These are phyloP conservation scores for Ailanthus altissimus DNA, from an alignment of 345 rosid species.

Conservation along the genomic window DNA sequence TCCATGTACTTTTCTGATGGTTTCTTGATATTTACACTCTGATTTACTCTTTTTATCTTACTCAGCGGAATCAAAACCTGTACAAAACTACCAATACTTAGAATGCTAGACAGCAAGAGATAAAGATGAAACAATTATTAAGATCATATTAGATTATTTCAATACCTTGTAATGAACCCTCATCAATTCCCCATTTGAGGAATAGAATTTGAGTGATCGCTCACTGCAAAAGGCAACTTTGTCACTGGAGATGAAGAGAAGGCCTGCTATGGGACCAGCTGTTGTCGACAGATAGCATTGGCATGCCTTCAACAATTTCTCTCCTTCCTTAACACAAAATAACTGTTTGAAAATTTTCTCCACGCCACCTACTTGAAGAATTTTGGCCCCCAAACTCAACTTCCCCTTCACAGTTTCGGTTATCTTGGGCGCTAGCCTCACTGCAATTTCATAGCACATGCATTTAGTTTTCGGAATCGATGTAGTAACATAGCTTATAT, in stretches of 20 bases:
- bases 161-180: slow-evolving; percentile 44
- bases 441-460: slow-evolving; percentile 27
- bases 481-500: neutral
- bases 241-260: slow-evolving; percentile 47
- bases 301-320: slow-evolving; percentile 44
- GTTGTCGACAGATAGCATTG: slow-evolving; percentile 56
- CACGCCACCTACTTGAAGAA: slow-evolving; percentile 47
- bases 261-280: slow-evolving; percentile 53
- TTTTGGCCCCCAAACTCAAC: slow-evolving; percentile 46
- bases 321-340: slow-evolving; percentile 39
- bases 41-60: slow-evolving; percentile 57
- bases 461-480: neutral
- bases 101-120: neutral
- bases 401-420: slow-evolving; percentile 51
- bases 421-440: slow-evolving; percentile 41
- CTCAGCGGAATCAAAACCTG: slow-evolving; percentile 59
- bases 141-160: no score
- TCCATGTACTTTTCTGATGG: slow-evolving; percentile 76
- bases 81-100: neutral
- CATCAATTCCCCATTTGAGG: slow-evolving; percentile 35
- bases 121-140: neutral
- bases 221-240: slow-evolving; percentile 53
- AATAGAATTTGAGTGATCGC: slow-evolving; percentile 39
- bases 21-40: slow-evolving; percentile 53
- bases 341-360: slow-evolving; percentile 44